Base-by-base conservation (phyloP, 2,329 filamentous ascomycete species). In the Arthroderma sp. region DNA sequence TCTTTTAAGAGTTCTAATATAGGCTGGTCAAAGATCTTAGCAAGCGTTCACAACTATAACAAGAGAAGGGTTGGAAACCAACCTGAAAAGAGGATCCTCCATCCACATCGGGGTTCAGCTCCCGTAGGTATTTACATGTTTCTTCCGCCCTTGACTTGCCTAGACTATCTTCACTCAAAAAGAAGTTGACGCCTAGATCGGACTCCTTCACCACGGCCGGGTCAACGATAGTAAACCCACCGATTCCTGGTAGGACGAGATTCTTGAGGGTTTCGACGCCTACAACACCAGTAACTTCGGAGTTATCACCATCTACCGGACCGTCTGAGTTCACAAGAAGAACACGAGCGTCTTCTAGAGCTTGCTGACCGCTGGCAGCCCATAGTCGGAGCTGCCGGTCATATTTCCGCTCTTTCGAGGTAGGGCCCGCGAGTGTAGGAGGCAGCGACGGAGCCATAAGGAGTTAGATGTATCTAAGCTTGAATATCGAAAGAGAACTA, bases 141-240 rank as follows among this genome's bases (percentile, higher is more conserved):
- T 83, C 80, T 60, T 86, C 75, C 1, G 89, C 85, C 53, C 91
- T 79, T 28, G 79, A 79, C 56, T 80, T 80, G 43, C 87, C 88
- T 33, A 94, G 61, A 51, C 79, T 82, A 40, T 73, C 69, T 54
- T 91, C 79, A 49, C 94, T 85, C 0, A 98, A 71, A 57, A 98
- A 98, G 72, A 98, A 98, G 66, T 98, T 98, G 50, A 95, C 82
- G 4, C 93, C 91, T 36, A 98, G 70, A 57, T 98, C 91, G 36
- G 79, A 72, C 53, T 94, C 81, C 1, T 70, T 71, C n/a, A 98
- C 88, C 2, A 74, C 62, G 1, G 79, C 76, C 5, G 83, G 79
- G 57, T 98, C 91, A 43, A 83, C 81, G 49, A 98, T 94, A 0
- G 85, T 93, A 61, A 95, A 98, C 28, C 79, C 77, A 6, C 91